Base-by-base conservation (phyloP, 768 basidiomycete genomes). In the Suillus placidus region DNA sequence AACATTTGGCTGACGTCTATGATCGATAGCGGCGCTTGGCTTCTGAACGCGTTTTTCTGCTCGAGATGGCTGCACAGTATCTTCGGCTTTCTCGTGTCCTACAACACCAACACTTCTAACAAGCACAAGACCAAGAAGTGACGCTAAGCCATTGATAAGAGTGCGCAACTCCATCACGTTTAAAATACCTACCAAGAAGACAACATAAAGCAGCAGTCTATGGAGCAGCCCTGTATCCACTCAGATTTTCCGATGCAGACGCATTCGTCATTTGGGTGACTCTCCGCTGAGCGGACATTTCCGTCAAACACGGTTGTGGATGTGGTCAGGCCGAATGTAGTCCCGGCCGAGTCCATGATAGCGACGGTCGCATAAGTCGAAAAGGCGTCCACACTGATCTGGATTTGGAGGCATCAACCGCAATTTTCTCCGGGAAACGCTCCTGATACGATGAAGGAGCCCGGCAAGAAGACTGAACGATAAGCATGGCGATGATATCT, bases 401-500 rank as follows among this genome's bases (percentile, higher is more conserved):
- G n/a, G 30, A n/a, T 61, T 30, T 40, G 60, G 43, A 66, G 32
- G 64, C 65, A 5, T 66, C 26, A 26, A 26, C 26, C 26, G 26
- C 26, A n/a, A 68, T 67, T 9, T 67, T 55, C 32, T 88, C 87
- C 32, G 92, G 81, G 70, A 84, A 81, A 40, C 79, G 71, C 71
- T 92, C 85, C 88, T 89, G n/a, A 93, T 42, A 77, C 69, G 62
- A 88, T 68, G 78, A 92, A 93, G 1, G 77, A 66, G 6, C 71
- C 72, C 37, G 89, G 69, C 30, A 90, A 72, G 20, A 86, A 2
- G 8, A 89, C 73, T n/a, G 14, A 32, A 88, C 65, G 56, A 89
- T 77, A 30, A 92, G 80, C 9, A 89, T 80, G 8, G 83, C 85
- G 63, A 91, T 86, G 69, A 92, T 90, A 72, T 91, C 89, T 81